These are phyloP conservation scores for Ascoidea asiatica DNA, from an alignment of 805 yeast species.

Conservation along the genomic window DNA sequence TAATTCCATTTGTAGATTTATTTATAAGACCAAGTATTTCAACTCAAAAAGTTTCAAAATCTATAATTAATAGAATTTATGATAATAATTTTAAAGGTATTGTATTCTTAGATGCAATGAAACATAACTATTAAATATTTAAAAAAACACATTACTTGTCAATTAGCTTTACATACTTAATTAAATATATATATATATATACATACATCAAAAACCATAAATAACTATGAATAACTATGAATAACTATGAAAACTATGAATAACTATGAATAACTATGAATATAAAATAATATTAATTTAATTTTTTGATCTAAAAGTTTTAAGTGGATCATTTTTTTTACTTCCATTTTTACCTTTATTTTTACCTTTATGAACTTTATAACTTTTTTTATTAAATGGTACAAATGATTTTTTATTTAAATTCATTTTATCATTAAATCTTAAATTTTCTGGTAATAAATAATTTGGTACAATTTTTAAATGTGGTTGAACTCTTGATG, in stretches of 20 bases:
- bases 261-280: too few relatives aligned
- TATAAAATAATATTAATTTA: too few relatives aligned
- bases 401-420: conserved; percentile 23
- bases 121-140: neutral
- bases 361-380: conserved; percentile 11
- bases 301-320: conserved; percentile 29
- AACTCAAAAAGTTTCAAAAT: conserved; percentile 54
- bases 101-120: conserved; percentile 17
- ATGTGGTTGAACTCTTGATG: conserved; percentile 70
- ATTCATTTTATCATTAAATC: conserved; percentile 36
- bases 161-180: neutral
- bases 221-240: too few relatives aligned
- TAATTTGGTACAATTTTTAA: conserved; percentile 89
- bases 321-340: conserved; percentile 52
- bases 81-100: conserved; percentile 42
- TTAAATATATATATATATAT: too few relatives aligned
- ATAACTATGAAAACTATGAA: too few relatives aligned
- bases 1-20: conserved; percentile 26
- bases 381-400: conserved; percentile 7
- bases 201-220: neutral
- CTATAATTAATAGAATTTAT: conserved; percentile 39
- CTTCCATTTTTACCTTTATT: conserved; percentile 18
- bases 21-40: conserved; percentile 49
- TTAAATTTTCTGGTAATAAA: conserved; percentile 67
- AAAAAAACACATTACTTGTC: too few relatives aligned